phyloP scores from a whole-genome alignment of 2,329 filamentous ascomycete species.

The Curvularia eragrostidis region DNA sequence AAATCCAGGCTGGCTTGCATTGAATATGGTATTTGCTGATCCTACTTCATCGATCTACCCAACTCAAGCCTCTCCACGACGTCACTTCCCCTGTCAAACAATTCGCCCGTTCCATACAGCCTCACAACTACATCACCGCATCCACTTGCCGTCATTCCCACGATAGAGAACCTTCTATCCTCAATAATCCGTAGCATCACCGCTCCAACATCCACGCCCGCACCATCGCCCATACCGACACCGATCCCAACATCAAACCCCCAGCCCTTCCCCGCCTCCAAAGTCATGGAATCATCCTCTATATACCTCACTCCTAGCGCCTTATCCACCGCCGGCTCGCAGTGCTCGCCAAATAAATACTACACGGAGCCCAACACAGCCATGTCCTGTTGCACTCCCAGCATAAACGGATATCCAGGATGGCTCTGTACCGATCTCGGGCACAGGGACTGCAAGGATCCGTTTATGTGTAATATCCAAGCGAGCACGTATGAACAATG shows the following conservation, averaged over 20 bases:
- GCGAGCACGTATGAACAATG: background rate
- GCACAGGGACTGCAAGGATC: background rate
- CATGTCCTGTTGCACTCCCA: background rate
- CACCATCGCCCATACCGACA: background rate
- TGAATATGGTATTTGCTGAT: no score
- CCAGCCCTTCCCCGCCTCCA: background rate
- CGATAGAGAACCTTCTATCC: background rate
- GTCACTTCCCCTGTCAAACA: background rate
- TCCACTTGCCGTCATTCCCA: background rate
- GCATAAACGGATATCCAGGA: background rate
- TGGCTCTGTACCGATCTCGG: background rate
- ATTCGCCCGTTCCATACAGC: background rate
- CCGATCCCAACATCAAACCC: background rate
- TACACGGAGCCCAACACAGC: background rate
- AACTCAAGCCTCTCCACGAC: background rate
- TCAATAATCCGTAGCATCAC: background rate
- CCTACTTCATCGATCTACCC: background rate
- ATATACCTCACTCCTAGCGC: background rate
- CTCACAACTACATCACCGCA: background rate
- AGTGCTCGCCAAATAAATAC: constrained; percentile 5
- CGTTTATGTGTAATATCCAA: background rate
- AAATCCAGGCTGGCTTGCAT: no score
- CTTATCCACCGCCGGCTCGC: background rate
- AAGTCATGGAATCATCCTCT: no score
- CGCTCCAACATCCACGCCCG: no score